Conservation (phyloP, 306 rosid species). For the Aeschynomene evenia region DNA sequence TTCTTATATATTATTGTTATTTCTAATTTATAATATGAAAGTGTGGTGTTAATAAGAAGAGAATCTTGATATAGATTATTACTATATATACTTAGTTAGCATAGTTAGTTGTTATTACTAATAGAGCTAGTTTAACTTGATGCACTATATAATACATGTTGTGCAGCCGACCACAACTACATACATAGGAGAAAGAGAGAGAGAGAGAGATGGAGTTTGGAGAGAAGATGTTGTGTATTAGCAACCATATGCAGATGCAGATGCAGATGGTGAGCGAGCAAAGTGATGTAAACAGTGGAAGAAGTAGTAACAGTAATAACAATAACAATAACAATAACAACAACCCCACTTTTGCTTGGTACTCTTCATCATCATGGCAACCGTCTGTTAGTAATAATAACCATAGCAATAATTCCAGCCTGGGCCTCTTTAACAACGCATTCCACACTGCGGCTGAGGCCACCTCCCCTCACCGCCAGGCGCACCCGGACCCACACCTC, state of each 20-base stretch:
- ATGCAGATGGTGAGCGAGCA: too few species aligned
- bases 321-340: neutral
- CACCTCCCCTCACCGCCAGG: neutral
- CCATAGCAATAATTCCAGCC: too few species aligned
- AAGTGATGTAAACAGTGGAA: neutral
- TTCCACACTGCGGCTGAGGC: neutral
- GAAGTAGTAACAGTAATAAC: neutral
- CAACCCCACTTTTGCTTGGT: neutral
- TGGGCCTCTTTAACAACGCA: neutral
- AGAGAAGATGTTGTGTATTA: neutral
- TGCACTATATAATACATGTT: too few species aligned
- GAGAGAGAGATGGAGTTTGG: neutral
- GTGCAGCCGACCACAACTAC: too few species aligned
- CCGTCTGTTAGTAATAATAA: too few species aligned
- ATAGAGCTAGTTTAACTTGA: too few species aligned
- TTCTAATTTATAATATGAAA: too few species aligned
- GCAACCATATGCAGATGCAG: neutral
- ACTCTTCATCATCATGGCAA: conserved; percentile 6
- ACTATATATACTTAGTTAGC: too few species aligned
- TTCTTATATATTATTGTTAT: too few species aligned
- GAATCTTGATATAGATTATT: too few species aligned
- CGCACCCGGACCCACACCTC: conserved; percentile 64
- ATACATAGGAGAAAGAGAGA: neutral
- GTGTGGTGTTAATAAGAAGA: too few species aligned
- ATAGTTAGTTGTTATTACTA: too few species aligned